Conservation (phyloP, 108 stramenopile species). For the Cyclotella cryptica region DNA sequence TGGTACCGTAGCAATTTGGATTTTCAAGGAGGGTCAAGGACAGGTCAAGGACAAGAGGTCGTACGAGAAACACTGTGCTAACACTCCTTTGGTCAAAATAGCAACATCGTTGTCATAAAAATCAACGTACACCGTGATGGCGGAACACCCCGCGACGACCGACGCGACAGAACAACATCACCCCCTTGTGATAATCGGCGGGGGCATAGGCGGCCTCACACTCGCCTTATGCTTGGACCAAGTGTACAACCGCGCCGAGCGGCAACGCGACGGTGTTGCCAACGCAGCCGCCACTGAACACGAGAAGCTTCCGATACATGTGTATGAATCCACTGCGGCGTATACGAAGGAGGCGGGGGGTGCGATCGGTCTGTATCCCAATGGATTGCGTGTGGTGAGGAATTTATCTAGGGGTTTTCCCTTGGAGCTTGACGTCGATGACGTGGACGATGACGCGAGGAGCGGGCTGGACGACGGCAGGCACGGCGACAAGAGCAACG, state of each 20-base stretch:
- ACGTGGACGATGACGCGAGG: too few species aligned
- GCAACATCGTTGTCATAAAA: too few species aligned
- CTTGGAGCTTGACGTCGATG: background rate
- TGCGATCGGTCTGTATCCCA: conserved; percentile 75
- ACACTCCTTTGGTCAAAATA: too few species aligned
- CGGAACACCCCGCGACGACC: too few species aligned
- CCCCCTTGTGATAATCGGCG: conserved; percentile 65
- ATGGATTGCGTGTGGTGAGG: conserved; percentile 67
- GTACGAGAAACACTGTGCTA: too few species aligned
- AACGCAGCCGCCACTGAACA: background rate
- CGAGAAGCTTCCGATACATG: conserved; percentile 37
- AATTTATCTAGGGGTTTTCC: conserved; percentile 32
- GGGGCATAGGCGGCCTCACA: conserved; percentile 71
- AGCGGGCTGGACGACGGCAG: too few species aligned
- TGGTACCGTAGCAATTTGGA: too few species aligned
- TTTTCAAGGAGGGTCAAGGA: too few species aligned
- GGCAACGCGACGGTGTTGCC: background rate
- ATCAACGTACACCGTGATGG: too few species aligned
- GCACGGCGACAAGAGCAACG: too few species aligned
- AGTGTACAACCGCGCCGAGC: conserved; percentile 31
- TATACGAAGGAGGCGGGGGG: conserved; percentile 57
- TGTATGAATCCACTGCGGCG: conserved; percentile 50
- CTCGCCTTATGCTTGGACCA: conserved; percentile 59
- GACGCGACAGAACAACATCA: background rate
- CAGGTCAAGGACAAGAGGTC: too few species aligned